Evolutionary conservation across 2,329 filamentous ascomycete genomes (phyloP), one percentile per base, ranked within the genome.

Genomic region (Blastomyces silverae): DNA sequence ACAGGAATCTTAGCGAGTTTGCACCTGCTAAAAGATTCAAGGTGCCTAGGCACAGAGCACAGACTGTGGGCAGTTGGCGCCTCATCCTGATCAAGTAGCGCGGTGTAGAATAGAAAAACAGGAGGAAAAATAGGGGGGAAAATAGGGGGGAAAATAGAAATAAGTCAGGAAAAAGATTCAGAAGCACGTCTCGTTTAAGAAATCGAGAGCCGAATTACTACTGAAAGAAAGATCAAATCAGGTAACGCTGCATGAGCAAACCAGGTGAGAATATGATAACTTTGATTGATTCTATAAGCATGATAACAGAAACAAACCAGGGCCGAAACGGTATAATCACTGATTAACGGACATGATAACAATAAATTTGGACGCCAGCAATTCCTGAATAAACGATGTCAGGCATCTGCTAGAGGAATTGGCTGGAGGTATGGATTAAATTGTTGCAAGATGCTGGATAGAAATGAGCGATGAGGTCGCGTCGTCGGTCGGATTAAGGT

Each of bases 1-100:
- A 58, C 6, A 59, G 55, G 15, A 67, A 62, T 42, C 46, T 68
- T 11, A 69, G 61, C 8, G 65, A 56, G 39, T 48, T 4, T 11
- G 55, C 48, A 13, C 13, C 15, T 25, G 53, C 37, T 15, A 50
- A 20, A 22, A 50, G 13, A 50, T 28, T n/a, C 37, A 61, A 11
- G 15, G 17, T 37, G 31, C 17, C n/a, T 3, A 61, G 20, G 28
- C 28, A 31, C 4, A 61, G 13, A 34, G 44, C 42, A 31, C n/a
- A 7, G 13, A 28, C 17, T 2, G 28, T 8, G 2, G 1, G 44
- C 17, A 61, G 37, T 31, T 37, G 59, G 28, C 50, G 22, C 59
- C 44, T 50, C 59, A 61, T 61, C 6, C 10, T 37, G 28, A 22
- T 22, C 13, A 20, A 20, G 10, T 39, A 31, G 17, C 15, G 4